Conservation (phyloP, 1,284 basidiomycete species). For the Cryptococcus maquisensis region DNA sequence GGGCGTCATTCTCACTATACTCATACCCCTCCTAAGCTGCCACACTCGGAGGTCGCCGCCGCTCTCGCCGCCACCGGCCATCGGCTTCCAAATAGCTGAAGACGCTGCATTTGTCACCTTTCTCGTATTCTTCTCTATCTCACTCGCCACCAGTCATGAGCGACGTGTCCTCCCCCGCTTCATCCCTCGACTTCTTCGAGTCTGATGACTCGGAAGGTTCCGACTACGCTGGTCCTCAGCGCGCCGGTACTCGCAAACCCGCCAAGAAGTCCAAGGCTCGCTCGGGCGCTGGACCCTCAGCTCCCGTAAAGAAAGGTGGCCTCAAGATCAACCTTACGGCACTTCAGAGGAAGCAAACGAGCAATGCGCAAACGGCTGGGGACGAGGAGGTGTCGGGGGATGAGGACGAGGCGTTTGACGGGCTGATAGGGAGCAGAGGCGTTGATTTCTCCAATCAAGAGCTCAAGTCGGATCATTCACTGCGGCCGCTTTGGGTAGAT, state of each 20-base stretch:
- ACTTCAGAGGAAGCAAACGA: constrained; percentile 22
- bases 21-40: too few relatives aligned
- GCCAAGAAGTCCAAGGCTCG: constrained; percentile 12
- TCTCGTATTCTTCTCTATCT: neutral
- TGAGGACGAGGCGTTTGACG: constrained; percentile 24
- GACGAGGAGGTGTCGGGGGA: constrained; percentile 21
- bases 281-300: constrained; percentile 1
- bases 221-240: constrained; percentile 28
- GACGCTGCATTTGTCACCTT: neutral
- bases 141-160: constrained; percentile 26
- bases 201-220: constrained; percentile 37
- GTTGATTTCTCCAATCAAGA: constrained; percentile 57
- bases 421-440: constrained; percentile 27
- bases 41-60: too few relatives aligned
- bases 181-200: constrained; percentile 43
- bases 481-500: constrained; percentile 91
- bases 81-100: neutral
- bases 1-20: too few relatives aligned
- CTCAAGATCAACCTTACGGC: constrained; percentile 42
- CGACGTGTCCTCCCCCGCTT: constrained; percentile 38
- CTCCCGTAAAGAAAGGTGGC: constrained; percentile 6
- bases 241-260: constrained; percentile 6
- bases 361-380: constrained; percentile 28
- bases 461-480: constrained; percentile 82
- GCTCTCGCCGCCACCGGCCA: too few relatives aligned